phyloP scores from a whole-genome alignment of 1,284 basidiomycete species.

The Cryptococcus wingfieldii region DNA sequence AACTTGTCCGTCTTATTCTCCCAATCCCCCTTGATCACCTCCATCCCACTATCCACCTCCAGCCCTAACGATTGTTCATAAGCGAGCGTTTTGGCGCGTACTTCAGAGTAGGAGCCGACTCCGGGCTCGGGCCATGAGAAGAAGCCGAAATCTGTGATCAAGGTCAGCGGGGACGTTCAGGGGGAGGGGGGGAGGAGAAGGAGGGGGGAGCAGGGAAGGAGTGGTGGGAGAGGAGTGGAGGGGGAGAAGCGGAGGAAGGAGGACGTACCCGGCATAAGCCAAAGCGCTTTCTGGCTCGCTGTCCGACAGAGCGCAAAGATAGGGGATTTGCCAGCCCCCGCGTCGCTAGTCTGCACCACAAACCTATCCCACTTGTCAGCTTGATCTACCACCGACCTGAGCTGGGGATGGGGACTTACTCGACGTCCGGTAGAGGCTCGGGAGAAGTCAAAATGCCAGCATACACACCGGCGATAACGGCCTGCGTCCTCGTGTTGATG shows the following conservation, averaged over 20 bases:
- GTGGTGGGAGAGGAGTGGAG: too few species aligned
- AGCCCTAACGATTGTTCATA: conserved; percentile 25
- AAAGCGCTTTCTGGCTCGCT: conserved; percentile 23
- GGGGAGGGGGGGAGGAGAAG: background rate
- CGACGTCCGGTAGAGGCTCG: conserved; percentile 43
- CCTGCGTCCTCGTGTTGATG: conserved; percentile 29
- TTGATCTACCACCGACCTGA: background rate
- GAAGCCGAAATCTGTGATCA: conserved; percentile 38
- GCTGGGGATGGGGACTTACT: conserved; percentile 29
- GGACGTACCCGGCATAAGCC: conserved; percentile 43
- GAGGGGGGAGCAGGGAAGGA: background rate
- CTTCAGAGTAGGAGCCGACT: conserved; percentile 35
- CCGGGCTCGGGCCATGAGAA: conserved; percentile 45
- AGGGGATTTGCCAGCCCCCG: conserved; percentile 22
- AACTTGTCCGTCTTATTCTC: conserved; percentile 35
- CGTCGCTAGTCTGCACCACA: conserved; percentile 38
- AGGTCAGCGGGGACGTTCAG: background rate
- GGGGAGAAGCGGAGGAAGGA: too few species aligned
- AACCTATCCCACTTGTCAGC: conserved; percentile 19
- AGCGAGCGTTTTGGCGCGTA: conserved; percentile 28
- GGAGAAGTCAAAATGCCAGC: conserved; percentile 30
- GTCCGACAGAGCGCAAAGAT: conserved; percentile 29
- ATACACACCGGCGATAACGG: conserved; percentile 32
- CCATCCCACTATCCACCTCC: background rate
- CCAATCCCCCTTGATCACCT: conserved; percentile 23